Evolutionary conservation across 2,329 filamentous ascomycete species (phyloP).

Genomic region (Diaporthe sp.): DNA sequence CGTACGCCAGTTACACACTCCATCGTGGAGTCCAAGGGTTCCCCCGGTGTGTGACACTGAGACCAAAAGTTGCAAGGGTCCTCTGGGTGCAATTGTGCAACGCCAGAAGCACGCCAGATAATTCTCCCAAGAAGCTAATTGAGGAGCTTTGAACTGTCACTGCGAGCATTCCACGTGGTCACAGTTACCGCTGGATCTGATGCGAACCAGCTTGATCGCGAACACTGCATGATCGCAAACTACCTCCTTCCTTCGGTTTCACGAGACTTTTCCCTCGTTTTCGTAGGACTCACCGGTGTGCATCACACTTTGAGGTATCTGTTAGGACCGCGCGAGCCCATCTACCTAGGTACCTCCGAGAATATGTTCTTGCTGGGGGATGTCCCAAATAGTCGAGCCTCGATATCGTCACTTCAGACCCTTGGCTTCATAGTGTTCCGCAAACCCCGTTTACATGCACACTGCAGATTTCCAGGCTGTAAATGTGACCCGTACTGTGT

Average conservation of each 20-base stretch:
- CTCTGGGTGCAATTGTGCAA: conserved; percentile 12
- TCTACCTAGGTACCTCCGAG: background rate
- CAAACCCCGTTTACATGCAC: background rate
- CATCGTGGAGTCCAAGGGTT: conserved; percentile 1
- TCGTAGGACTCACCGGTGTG: background rate
- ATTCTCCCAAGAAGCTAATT: background rate
- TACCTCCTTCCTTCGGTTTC: background rate
- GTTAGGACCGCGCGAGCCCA: background rate
- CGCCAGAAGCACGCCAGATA: conserved; percentile 13
- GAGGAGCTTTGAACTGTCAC: background rate
- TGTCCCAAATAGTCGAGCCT: background rate
- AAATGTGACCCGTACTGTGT: background rate
- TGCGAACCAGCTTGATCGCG: background rate
- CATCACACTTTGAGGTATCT: background rate
- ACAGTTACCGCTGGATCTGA: background rate
- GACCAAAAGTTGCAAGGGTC: conserved; percentile 2
- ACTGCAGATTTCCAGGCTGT: background rate
- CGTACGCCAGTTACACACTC: background rate
- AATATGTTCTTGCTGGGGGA: background rate
- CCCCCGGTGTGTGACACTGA: conserved; percentile 17
- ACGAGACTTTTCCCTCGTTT: conserved; percentile 4
- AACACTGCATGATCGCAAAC: conserved; percentile 21
- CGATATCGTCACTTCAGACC: background rate
- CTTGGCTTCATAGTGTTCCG: background rate
- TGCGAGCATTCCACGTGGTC: conserved; percentile 1